Base-by-base conservation (phyloP, 31 red algal species). In the Bonnemaisonia californica region DNA sequence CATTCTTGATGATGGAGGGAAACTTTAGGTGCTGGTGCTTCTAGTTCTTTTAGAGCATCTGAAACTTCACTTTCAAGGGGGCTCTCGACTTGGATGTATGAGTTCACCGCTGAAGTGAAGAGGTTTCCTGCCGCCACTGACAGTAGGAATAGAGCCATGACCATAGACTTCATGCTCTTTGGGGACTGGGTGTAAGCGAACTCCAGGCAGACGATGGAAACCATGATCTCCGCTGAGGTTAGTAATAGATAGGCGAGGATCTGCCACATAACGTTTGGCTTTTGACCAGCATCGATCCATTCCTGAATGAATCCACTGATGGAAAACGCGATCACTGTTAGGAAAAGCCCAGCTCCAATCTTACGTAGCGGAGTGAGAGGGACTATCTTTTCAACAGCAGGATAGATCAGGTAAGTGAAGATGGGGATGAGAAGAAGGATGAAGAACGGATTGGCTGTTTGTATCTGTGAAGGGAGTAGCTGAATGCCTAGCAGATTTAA, bases 141-240 rank as follows among this genome's bases (percentile, higher is more conserved):
- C 18, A 65, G 26, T 65, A 65, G 26, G 18, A 13, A 65, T 23
- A 65, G 61, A 13, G 18, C 61, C 61, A 65, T 65, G 18, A 65
- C 27, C 18, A 28, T 18, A 28, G 21, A 26, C 28, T 65, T 65
- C 61, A 65, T 13, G 26, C 61, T 13, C 61, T 65, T 65, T 11
- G 61, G 61, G 11, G 61, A 12, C 26, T 65, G 61, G 61, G 18
- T 13, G 26, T 65, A 65, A 11, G 61, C 13, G 26, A 65, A 65
- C 61, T 65, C 61, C 11, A 65, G 26, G 18, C 61, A 13, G 18
- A 28, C 26, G 61, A 65, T 65, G 61, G 61, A 65, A 9, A 65
- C 27, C 61, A 65, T 13, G 18, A 65, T 26, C 61, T 65, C 61
- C 18, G 61, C 12, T 26, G 12, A 11, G 11, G 61, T 65, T 26